Evolutionary conservation across 2,329 filamentous ascomycete species (phyloP).

Genomic region (Aplosporella prunicola): DNA sequence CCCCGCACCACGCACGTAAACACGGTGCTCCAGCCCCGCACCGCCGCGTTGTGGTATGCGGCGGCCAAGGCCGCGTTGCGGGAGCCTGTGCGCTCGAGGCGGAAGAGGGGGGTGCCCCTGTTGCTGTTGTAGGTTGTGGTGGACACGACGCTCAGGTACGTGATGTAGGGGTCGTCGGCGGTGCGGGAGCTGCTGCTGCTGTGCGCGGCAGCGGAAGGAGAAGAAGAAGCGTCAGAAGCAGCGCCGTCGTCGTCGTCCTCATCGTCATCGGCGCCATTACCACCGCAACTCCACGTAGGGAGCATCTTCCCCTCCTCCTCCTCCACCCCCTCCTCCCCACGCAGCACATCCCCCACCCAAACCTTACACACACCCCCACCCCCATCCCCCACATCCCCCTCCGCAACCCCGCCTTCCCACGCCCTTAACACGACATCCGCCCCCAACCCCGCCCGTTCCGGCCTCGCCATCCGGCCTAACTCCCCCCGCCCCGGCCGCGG

Average conservation of each 20-base stretch:
- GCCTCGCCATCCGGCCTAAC: background rate
- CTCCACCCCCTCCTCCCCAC: background rate
- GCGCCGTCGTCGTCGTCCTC: background rate
- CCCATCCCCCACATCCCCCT: background rate
- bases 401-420: too few relatives aligned
- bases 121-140: constrained; percentile 3
- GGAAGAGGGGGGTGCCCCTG: too few relatives aligned
- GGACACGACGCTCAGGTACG: background rate
- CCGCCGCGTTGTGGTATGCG: constrained; percentile 6
- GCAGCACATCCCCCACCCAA: constrained; percentile 4
- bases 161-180: background rate
- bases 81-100: constrained; percentile 1
- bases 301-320: too few relatives aligned
- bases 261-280: background rate
- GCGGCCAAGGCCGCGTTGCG: background rate
- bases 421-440: too few relatives aligned
- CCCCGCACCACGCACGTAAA: background rate
- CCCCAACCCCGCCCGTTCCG: too few relatives aligned
- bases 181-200: too few relatives aligned
- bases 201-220: background rate
- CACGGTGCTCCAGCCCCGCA: constrained; percentile 5
- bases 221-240: background rate
- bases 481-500: background rate
- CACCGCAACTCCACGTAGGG: too few relatives aligned
- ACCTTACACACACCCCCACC: background rate